Base-by-base conservation (phyloP, 116 monocot species). In the Trichopus zeylanicus region DNA sequence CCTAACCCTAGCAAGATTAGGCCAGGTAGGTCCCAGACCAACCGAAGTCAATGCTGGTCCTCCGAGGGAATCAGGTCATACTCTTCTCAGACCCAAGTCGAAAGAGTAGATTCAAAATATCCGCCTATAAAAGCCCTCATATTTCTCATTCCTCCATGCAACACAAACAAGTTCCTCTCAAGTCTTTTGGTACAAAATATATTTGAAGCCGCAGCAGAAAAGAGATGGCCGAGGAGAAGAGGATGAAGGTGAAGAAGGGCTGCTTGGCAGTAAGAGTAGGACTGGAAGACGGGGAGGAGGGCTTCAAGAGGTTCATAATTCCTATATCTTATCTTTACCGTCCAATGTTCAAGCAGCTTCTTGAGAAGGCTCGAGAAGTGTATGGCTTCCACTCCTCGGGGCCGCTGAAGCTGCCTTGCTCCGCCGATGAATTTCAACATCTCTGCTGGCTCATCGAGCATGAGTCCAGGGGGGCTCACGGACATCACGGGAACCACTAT, bases 371-470 rank as follows among this genome's bases (percentile, higher is more conserved):
- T 0, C 60, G 63, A 20, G 92, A 92, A 35, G 67, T 73, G 26
- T 92, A 92, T 48, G 92, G 88, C 2, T 92, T 77, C 76, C 30
- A 66, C 59, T 67, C 76, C 10, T 69, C 79, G 1, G 92, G 92
- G 3, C 92, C 84, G 20, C 63, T 88, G 35, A 68, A 61, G 59
- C 79, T 92, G 0, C 92, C 87, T 0, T 92, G 92, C 84, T 84
- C 84, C 29, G 81, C 79, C 27, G 79, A 84, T 11, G 92, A 92
- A 5, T 92, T 92, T 67, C 84, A 78, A 33, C 75, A 72, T 31
- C 63, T 92, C 32, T 73, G 76, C 39, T 69, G 79, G 81, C 66
- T 70, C 31, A 71, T 92, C 16, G 88, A 84, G 74, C 67, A 62
- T 0, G 77, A 87, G 23, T 38, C 61, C 3, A 63, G 30, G n/a